A percentile compares a stretch with the other conserved stretches of the same genome.
Evolutionary conservation across 2,329 filamentous ascomycete species (phyloP).

Genomic region (Hypoxylon sp.): DNA sequence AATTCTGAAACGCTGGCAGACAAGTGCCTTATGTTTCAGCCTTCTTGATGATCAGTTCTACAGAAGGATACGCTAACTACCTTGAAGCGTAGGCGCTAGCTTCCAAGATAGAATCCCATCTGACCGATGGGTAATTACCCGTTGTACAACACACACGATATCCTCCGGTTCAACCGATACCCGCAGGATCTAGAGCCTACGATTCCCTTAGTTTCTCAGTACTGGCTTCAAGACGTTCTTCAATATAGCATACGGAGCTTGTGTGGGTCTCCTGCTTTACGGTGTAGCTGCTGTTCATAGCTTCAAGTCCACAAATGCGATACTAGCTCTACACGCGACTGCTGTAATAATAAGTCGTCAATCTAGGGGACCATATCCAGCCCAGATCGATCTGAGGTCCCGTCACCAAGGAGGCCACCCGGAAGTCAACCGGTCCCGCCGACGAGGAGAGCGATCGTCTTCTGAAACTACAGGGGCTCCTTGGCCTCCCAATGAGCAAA

Average conservation of each 20-base stretch:
- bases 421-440: constrained; percentile 37
- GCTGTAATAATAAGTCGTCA: no score
- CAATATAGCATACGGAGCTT: no score
- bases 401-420: constrained; percentile 23
- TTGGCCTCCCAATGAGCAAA: constrained; percentile 25
- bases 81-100: constrained; percentile 11
- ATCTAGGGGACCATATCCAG: constrained; percentile 11
- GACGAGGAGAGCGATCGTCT: constrained; percentile 37
- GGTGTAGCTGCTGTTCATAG: no score
- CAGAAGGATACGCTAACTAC: constrained; percentile 14
- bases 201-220: no score
- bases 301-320: not conserved
- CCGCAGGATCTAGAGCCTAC: no score
- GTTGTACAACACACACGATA: constrained; percentile 15
- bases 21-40: constrained; percentile 41
- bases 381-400: constrained; percentile 25
- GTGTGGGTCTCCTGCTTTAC: no score
- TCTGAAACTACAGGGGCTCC: constrained; percentile 38
- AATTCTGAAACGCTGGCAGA: constrained; percentile 42
- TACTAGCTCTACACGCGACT: no score
- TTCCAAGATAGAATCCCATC: constrained; percentile 23
- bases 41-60: constrained; percentile 28
- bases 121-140: constrained; percentile 15
- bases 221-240: no score
- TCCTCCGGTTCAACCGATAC: no score